Conservation (phyloP, 441 rosid genomes). For the Lepidium campestre region DNA sequence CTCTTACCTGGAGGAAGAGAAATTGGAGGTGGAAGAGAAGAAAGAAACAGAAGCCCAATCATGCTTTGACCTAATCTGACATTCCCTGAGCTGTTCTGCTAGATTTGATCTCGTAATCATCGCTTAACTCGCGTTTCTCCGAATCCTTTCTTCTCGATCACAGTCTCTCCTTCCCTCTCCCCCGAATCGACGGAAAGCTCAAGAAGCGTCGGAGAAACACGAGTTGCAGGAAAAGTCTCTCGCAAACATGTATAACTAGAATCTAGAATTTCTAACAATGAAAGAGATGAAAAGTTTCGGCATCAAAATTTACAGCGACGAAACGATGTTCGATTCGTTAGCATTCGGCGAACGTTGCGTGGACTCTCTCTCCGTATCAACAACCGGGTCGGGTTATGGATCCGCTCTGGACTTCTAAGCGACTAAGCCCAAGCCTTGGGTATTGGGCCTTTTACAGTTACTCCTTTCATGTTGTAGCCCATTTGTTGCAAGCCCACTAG, state of each 20-base stretch:
- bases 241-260: background rate
- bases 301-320: conserved; percentile 5
- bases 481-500: no score
- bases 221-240: background rate
- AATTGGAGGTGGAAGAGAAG: conserved; percentile 70
- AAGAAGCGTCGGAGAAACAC: background rate
- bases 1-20: conserved; percentile 60
- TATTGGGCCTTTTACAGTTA: background rate
- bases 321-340: conserved; percentile 13
- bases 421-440: background rate
- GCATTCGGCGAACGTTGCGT: conserved; percentile 13
- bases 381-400: conserved; percentile 16
- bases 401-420: background rate
- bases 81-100: conserved; percentile 91
- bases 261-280: background rate
- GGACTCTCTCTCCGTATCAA: background rate
- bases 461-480: background rate
- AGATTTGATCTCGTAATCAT: conserved; percentile 97
- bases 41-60: conserved; percentile 94
- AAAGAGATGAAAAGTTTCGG: background rate
- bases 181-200: background rate
- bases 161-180: background rate
- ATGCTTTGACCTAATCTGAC: conserved; percentile 91
- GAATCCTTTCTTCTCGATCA: conserved; percentile 3
- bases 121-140: conserved; percentile 24